Conservation (phyloP, 306 rosid genomes). For the Vigna hirtella region DNA sequence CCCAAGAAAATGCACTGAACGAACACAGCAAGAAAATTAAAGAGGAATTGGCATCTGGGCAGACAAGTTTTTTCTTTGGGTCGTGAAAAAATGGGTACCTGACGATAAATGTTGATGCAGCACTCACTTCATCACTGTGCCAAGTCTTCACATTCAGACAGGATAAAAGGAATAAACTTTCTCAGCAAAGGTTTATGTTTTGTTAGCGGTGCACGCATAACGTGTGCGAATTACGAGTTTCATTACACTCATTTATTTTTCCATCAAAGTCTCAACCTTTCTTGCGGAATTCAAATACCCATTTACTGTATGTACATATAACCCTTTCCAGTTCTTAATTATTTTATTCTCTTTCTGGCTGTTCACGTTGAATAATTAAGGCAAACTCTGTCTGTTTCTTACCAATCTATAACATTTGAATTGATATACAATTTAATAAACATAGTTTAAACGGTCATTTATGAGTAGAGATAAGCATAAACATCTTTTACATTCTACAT, state of each 20-base stretch:
- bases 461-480: no score
- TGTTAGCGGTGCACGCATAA: conserved; percentile 2
- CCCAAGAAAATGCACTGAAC: conserved; percentile 15
- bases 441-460: no score
- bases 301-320: neutral
- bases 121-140: conserved; percentile 39
- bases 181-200: neutral
- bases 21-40: neutral
- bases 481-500: neutral
- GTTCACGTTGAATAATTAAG: neutral
- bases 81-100: conserved; percentile 44
- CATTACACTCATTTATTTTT: conserved; percentile 8
- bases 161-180: conserved; percentile 40
- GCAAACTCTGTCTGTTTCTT: neutral
- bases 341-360: neutral
- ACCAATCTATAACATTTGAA: no score
- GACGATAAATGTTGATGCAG: conserved; percentile 33
- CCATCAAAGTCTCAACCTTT: conserved; percentile 15
- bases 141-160: conserved; percentile 29
- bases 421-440: neutral
- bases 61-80: conserved; percentile 7
- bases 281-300: conserved; percentile 33
- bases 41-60: conserved; percentile 46
- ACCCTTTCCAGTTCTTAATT: neutral
- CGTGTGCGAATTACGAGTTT: neutral